Evolutionary conservation across 805 yeast genomes (phyloP), one percentile per base, ranked within the genome.

Genomic region (Wickerhamiella spandovensis): DNA sequence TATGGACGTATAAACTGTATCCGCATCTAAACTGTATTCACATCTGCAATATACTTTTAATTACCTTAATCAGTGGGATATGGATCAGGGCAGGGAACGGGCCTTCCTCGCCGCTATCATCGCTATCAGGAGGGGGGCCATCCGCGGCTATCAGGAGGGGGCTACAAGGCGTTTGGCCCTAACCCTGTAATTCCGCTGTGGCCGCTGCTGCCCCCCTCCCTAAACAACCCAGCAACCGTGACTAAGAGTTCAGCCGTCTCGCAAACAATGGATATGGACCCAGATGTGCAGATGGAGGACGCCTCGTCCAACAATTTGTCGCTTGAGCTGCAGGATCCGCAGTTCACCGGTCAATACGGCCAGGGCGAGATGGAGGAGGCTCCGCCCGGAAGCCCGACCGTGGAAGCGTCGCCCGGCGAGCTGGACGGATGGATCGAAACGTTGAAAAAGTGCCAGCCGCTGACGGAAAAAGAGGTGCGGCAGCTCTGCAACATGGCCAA

Each of bases 391-490:
- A 47, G 37, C 51, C 53, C 50, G 17, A 44, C 41, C 30, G 51
- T 49, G 30, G 48, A 42, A 82, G 83, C 55, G 85, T 84, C 35
- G 78, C 79, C 55, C 74, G 46, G 76, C 72, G 55, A 85, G 64
- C 72, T 89, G 62, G 97, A 89, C 61, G 79, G 76, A 58, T 89
- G 97, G 97, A 83, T 89, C 58, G 94, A 82, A 58, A 83, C 80
- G 61, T 71, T 89, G 58, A 70, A 81, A 50, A 77, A 80, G 58
- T 88, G 95, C 67, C 85, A 87, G 68, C 88, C 92, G n/a, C 71
- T 88, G 53, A 71, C 80, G 39, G 95, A 88, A 68, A 81, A 78
- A 44, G 87, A 85, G 54, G 92, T 88, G 30, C 79, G 81, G 58
- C 75, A 76, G 64, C 72, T 88, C 57, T 88, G 97, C 65, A 79